phyloP scores from a whole-genome alignment of 129 eudicot species.

The Dittrichia graveolens region DNA sequence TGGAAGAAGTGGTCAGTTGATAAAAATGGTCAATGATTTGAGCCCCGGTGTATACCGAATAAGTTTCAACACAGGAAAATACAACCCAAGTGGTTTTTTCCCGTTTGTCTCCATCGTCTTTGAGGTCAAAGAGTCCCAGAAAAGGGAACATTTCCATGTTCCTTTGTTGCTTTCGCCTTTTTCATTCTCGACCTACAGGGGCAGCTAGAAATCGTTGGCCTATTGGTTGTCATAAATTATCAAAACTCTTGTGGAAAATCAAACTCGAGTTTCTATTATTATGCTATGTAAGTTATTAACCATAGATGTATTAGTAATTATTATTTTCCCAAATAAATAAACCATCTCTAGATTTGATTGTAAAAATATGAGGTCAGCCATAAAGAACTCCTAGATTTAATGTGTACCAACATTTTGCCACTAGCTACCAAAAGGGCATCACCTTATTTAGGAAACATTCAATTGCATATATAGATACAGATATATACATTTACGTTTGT shows the following conservation, averaged over 20 bases:
- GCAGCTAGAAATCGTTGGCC: constrained; percentile 51
- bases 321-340: not conserved
- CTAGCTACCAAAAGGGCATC: constrained; percentile 20
- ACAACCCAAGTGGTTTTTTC: constrained; percentile 76
- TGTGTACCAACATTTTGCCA: constrained; percentile 33
- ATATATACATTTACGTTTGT: constrained; percentile 14
- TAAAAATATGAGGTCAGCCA: constrained; percentile 24
- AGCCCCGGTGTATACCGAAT: constrained; percentile 76
- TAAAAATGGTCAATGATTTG: constrained; percentile 58
- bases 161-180: constrained; percentile 91
- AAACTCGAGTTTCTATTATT: not conserved
- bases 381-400: constrained; percentile 38
- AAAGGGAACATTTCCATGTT: constrained; percentile 88
- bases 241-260: not conserved
- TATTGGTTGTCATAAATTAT: not conserved
- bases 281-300: constrained; percentile 2
- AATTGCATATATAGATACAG: constrained; percentile 21
- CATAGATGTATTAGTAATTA: not conserved
- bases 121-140: constrained; percentile 78
- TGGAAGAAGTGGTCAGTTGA: constrained; percentile 80
- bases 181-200: constrained; percentile 69
- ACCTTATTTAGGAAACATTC: constrained; percentile 30
- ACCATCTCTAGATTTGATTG: not conserved
- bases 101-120: constrained; percentile 84
- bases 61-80: constrained; percentile 85